phyloP scores from a whole-genome alignment of 768 basidiomycete species.

The Cyclocybe cylindracea region DNA sequence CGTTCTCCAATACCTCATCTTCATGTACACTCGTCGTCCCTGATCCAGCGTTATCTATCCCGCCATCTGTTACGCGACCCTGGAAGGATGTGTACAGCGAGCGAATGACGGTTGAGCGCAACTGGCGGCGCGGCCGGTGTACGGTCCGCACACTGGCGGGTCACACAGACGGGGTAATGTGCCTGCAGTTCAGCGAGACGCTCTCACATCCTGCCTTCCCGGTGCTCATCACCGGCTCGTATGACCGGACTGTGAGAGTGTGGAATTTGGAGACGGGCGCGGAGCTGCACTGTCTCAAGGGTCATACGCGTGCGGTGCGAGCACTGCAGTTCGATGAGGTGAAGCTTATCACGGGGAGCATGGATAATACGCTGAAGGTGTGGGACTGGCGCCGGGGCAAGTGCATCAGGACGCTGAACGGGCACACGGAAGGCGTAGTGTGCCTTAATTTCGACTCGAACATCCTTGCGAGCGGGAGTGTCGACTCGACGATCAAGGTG shows the following conservation, averaged over 20 bases:
- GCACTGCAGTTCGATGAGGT: constrained; percentile 94
- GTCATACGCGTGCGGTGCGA: constrained; percentile 90
- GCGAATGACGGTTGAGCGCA: constrained; percentile 92
- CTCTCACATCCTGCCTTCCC: constrained; percentile 84
- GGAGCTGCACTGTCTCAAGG: constrained; percentile 79
- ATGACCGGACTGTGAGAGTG: constrained; percentile 90
- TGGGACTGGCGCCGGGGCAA: constrained; percentile 95
- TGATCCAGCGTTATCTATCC: constrained; percentile 25
- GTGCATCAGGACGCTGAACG: constrained; percentile 84
- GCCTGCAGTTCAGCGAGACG: constrained; percentile 90
- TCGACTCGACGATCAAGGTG: constrained; percentile 92
- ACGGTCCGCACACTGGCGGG: constrained; percentile 84
- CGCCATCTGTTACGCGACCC: constrained; percentile 67
- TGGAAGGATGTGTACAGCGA: constrained; percentile 99
- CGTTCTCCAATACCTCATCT: constrained; percentile 13
- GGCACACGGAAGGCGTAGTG: constrained; percentile 90
- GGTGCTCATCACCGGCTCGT: constrained; percentile 96
- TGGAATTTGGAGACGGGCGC: constrained; percentile 96
- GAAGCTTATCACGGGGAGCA: constrained; percentile 93
- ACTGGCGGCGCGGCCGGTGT: constrained; percentile 94
- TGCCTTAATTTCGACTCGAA: constrained; percentile 91
- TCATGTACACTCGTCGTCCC: constrained; percentile 31
- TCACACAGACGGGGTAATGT: constrained; percentile 96
- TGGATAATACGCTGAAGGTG: constrained; percentile 94
- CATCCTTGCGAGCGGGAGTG: constrained; percentile 89